Conservation (phyloP, 345 rosid genomes). For the Populus euphratica region DNA sequence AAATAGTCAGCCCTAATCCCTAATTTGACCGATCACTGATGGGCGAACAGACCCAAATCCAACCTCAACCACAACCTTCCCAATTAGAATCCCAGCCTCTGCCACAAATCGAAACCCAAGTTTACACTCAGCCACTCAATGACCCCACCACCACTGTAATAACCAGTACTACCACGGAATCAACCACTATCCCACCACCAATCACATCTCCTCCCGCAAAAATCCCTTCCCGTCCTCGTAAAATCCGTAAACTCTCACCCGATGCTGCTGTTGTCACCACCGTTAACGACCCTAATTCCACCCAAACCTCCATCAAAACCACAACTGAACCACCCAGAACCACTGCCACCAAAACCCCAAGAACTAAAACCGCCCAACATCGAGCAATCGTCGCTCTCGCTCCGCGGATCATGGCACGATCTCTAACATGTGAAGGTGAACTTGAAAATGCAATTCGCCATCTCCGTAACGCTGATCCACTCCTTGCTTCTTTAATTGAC, state of each 20-base stretch:
- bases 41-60: constrained; percentile 62
- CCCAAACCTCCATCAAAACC: constrained; percentile 20
- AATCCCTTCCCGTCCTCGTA: constrained; percentile 90
- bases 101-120: constrained; percentile 19
- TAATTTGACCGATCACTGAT: constrained; percentile 34
- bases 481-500: constrained; percentile 61
- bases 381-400: constrained; percentile 26
- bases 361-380: constrained; percentile 29
- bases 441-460: constrained; percentile 68
- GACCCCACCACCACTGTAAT: constrained; percentile 10
- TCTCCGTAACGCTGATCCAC: constrained; percentile 76
- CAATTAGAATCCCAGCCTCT: constrained; percentile 22
- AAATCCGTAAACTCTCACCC: constrained; percentile 72
- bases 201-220: constrained; percentile 62
- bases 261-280: constrained; percentile 28
- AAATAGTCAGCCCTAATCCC: neutral
- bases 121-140: constrained; percentile 14
- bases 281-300: constrained; percentile 19
- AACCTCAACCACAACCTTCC: constrained; percentile 26
- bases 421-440: constrained; percentile 85
- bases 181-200: constrained; percentile 25
- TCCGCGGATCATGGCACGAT: constrained; percentile 56
- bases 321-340: constrained; percentile 28
- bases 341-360: constrained; percentile 9
- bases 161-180: constrained; percentile 24